Percentiles rank a stretch among this genome's conserved stretches.
These are phyloP conservation scores for Trametopsis cervina DNA, from an alignment of 768 basidiomycete genomes.

Conservation along the genomic window DNA sequence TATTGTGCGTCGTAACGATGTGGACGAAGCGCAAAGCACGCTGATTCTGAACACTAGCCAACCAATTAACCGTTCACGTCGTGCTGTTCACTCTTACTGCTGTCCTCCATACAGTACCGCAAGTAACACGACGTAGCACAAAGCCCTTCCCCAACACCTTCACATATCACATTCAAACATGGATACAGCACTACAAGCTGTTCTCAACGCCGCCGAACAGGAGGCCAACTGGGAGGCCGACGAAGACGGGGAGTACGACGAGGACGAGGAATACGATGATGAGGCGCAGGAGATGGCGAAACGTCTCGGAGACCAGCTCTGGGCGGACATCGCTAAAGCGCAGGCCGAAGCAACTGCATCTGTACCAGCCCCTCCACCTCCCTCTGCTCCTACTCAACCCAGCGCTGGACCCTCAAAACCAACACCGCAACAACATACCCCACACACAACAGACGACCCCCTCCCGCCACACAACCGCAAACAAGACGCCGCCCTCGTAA, in stretches of 20 bases:
- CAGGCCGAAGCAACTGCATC: slow-evolving; percentile 31
- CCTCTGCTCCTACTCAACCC: slow-evolving; percentile 3
- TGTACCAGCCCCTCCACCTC: slow-evolving; percentile 2
- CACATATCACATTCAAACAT: too few relatives aligned
- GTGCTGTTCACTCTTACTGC: too few relatives aligned
- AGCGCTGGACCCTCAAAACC: background rate
- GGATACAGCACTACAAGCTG: slow-evolving; percentile 1
- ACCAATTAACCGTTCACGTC: too few relatives aligned
- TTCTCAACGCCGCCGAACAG: background rate
- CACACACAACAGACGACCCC: background rate
- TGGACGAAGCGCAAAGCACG: too few relatives aligned
- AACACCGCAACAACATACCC: background rate
- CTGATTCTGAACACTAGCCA: too few relatives aligned
- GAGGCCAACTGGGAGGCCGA: slow-evolving; percentile 14
- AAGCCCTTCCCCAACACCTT: too few relatives aligned
- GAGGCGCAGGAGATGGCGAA: slow-evolving; percentile 72
- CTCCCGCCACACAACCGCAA: slow-evolving; percentile 26
- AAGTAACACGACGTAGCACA: too few relatives aligned
- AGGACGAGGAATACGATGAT: slow-evolving; percentile 53
- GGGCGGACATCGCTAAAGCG: slow-evolving; percentile 68
- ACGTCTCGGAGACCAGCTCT: slow-evolving; percentile 66
- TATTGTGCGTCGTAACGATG: too few relatives aligned
- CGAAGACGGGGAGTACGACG: slow-evolving; percentile 48
- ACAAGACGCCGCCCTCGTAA: slow-evolving; percentile 54
- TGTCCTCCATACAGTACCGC: too few relatives aligned